Percentiles rank a stretch among this genome's conserved stretches.
Evolutionary conservation across 1,139 yeast species (phyloP).

Genomic region (Zygosaccharomyces pseudobailii): DNA sequence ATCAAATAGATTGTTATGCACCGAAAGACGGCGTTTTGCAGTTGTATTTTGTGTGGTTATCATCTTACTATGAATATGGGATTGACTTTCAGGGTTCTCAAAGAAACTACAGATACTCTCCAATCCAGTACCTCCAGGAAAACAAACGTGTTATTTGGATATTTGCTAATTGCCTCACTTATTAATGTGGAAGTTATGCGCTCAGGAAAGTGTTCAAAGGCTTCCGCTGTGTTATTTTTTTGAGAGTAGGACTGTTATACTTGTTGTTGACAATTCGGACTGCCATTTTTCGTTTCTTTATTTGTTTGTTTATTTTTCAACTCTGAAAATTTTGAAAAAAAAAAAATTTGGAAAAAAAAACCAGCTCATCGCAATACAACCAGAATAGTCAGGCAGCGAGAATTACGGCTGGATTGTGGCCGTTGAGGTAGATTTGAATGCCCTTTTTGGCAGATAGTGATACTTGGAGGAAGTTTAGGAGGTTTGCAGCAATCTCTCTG

Average conservation of each 20-base stretch:
- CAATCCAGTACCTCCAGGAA: no score
- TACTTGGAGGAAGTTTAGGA: not conserved
- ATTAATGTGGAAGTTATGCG: no score
- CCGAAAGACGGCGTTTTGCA: slow-evolving; percentile 24
- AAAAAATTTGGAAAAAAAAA: not conserved
- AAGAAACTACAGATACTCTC: no score
- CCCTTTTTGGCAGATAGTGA: not conserved
- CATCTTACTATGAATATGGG: slow-evolving; percentile 12
- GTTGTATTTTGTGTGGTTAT: slow-evolving; percentile 23
- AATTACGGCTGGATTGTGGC: slow-evolving; percentile 1
- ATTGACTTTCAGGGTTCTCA: no score
- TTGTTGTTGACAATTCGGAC: not conserved
- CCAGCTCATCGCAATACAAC: slow-evolving; percentile 1
- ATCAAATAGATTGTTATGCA: slow-evolving; percentile 25
- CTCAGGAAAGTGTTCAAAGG: not conserved
- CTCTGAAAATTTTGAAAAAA: not conserved
- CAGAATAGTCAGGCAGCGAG: not conserved
- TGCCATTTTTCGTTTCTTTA: not conserved
- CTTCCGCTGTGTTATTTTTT: not conserved
- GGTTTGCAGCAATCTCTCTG: not conserved
- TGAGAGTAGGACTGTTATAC: not conserved
- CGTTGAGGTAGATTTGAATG: not conserved
- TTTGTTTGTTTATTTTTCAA: slow-evolving; percentile 2
- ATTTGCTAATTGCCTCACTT: no score
- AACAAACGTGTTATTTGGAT: no score